Percentiles rank a stretch among this genome's conserved stretches.
Evolutionary conservation across 2,329 filamentous ascomycete genomes (phyloP).

Genomic region (Chaetomium olivaceum): DNA sequence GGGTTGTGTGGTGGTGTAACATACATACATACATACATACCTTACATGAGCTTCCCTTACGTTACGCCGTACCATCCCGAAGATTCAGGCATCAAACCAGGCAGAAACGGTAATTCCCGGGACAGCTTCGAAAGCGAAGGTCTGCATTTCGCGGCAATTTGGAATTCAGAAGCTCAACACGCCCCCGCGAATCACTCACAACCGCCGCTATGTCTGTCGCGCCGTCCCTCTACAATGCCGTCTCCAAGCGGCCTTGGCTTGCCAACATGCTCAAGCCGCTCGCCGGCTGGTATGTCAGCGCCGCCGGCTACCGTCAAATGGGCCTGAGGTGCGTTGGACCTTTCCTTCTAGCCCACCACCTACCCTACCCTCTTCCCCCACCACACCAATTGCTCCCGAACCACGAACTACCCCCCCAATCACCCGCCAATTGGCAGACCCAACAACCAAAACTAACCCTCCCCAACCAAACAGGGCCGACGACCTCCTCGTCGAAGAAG

Average conservation of each 20-base stretch:
- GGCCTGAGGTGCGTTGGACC: slow-evolving; percentile 70
- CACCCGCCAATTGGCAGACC: background rate
- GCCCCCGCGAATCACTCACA: slow-evolving; percentile 27
- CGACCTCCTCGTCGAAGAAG: slow-evolving; percentile 93
- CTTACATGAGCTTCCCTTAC: background rate
- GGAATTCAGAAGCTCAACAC: slow-evolving; percentile 30
- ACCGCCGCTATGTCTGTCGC: slow-evolving; percentile 61
- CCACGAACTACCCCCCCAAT: background rate
- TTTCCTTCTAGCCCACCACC: background rate
- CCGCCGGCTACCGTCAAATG: slow-evolving; percentile 88
- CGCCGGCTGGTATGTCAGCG: slow-evolving; percentile 84
- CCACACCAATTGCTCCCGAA: background rate
- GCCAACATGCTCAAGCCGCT: slow-evolving; percentile 75
- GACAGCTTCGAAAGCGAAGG: slow-evolving; percentile 20
- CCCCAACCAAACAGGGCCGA: slow-evolving; percentile 66
- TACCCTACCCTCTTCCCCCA: slow-evolving; percentile 3
- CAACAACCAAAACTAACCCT: background rate
- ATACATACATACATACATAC: background rate
- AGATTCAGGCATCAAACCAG: slow-evolving; percentile 20
- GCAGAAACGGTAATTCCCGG: slow-evolving; percentile 28
- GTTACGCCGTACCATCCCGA: background rate
- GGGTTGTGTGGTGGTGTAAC: slow-evolving; percentile 7
- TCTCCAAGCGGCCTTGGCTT: slow-evolving; percentile 80
- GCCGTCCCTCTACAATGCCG: slow-evolving; percentile 66
- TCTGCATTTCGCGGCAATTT: slow-evolving; percentile 34